These are phyloP conservation scores for Lachancea nothofagi DNA, from an alignment of 805 yeast genomes.

Conservation along the genomic window DNA sequence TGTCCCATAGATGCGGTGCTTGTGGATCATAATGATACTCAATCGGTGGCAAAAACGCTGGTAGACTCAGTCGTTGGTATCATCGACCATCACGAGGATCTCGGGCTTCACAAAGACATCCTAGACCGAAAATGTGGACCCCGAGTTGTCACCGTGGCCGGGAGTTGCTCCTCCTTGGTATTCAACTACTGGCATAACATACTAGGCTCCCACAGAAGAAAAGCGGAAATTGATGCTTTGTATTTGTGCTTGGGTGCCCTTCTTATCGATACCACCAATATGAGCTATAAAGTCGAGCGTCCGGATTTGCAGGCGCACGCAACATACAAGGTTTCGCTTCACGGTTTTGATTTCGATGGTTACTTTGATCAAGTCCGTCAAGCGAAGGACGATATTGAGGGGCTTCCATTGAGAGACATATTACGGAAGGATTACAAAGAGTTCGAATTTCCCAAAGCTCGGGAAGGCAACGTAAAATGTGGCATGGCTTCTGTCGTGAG, in stretches of 20 bases:
- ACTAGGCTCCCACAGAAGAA: constrained; percentile 11
- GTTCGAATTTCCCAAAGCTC: constrained; percentile 40
- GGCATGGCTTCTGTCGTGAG: constrained; percentile 79
- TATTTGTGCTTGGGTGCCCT: constrained; percentile 60
- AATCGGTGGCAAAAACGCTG: constrained; percentile 38
- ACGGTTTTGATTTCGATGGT: constrained; percentile 15
- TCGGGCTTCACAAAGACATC: constrained; percentile 42
- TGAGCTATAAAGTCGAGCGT: constrained; percentile 56
- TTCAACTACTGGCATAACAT: constrained; percentile 50
- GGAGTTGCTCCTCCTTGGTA: constrained; percentile 78
- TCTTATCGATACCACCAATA: constrained; percentile 67
- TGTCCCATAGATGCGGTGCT: constrained; percentile 43
- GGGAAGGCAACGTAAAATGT: constrained; percentile 33
- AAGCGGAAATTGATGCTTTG: constrained; percentile 34
- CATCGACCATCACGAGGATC: constrained; percentile 88
- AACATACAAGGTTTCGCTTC: constrained; percentile 31
- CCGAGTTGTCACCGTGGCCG: constrained; percentile 53
- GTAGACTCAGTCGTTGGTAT: constrained; percentile 46
- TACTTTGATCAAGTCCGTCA: constrained; percentile 35
- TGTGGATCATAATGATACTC: constrained; percentile 80
- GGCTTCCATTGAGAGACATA: constrained; percentile 55
- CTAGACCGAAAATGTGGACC: constrained; percentile 38
- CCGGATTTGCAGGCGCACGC: constrained; percentile 47
- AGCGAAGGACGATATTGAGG: constrained; percentile 59
- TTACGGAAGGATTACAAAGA: constrained; percentile 81